Evolutionary conservation across 2,329 filamentous ascomycete genomes (phyloP), one percentile per base, ranked within the genome.

Genomic region (Clonostachys byssicola): DNA sequence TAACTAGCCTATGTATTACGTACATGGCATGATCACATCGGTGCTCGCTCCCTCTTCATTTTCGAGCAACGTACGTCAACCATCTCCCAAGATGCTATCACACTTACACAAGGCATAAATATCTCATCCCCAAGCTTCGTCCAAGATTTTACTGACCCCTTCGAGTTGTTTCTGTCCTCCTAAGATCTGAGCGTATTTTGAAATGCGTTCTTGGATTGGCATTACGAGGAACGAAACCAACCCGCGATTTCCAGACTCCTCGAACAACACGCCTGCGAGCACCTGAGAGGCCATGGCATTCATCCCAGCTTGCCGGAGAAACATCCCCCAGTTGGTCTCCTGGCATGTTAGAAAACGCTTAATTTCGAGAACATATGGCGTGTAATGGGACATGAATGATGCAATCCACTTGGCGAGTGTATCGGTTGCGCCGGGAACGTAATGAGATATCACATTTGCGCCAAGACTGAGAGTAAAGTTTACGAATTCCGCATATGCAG

Each of bases 361-460:
- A 12, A 70, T 57, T 1, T 56, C 51, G 1, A 45, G 49, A 3
- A 55, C 50, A 12, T 57, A 51, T 1, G 54, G 42, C 12, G 56
- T 64, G 56, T 75, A 70, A 8, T 74, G 74, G 16, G 74, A 71
- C 41, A 86, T 74, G 1, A 74, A 57, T 1, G 70, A 71, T 1
- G 78, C 63, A 2, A 80, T 64, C 82, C 83, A 87, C 46, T 63
- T 71, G 1, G 74, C 70, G 7, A 84, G 58, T 0, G 72, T 75
- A 18, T 68, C 60, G 16, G 71, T 64, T 0, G 73, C 74, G 0
- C 80, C 81, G 2, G 73, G 70, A 1, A 81, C 63, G 35, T 79
- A 76, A 33, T 68, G 64, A 1, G 74, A 65, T 2, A 61, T 61
- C 2, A 77, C 59, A 2, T 60, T 58, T 6, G 60, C 62, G 6